Conservation (phyloP, 768 basidiomycete genomes). For the Hypsizygus marmoreus region DNA sequence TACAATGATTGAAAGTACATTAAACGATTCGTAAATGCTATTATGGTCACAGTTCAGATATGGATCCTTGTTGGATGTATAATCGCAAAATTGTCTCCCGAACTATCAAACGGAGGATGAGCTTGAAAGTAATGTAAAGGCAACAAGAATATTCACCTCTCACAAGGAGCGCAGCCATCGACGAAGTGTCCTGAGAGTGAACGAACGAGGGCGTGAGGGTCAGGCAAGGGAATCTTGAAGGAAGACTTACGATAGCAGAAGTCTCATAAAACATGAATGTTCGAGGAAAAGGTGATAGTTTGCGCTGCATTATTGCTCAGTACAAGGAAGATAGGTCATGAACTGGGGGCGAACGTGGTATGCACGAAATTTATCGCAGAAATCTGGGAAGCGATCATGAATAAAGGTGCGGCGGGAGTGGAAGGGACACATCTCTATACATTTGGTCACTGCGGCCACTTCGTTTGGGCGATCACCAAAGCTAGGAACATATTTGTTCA, state of each 20-base stretch:
- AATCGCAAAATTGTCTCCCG: slow-evolving; percentile 44
- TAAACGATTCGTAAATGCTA: slow-evolving; percentile 2
- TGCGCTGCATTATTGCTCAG: slow-evolving; percentile 39
- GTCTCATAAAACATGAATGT: slow-evolving; percentile 72
- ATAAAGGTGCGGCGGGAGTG: neutral
- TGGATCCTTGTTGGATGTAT: slow-evolving; percentile 33
- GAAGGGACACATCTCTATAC: slow-evolving; percentile 39
- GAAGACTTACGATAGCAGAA: slow-evolving; percentile 66
- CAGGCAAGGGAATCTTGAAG: neutral
- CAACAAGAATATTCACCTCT: slow-evolving; percentile 26
- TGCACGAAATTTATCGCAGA: slow-evolving; percentile 65
- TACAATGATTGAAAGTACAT: neutral
- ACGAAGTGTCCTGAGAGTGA: slow-evolving; percentile 37
- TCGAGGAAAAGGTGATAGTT: slow-evolving; percentile 55
- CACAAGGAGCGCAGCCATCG: slow-evolving; percentile 39
- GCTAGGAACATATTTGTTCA: slow-evolving; percentile 62
- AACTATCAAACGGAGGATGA: slow-evolving; percentile 17
- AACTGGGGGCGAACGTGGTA: slow-evolving; percentile 51
- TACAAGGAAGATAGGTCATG: neutral
- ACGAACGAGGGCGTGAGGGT: neutral
- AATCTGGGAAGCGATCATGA: slow-evolving; percentile 44
- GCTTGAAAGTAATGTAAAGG: neutral
- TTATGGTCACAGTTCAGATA: slow-evolving; percentile 16
- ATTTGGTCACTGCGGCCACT: slow-evolving; percentile 58
- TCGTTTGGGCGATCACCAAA: slow-evolving; percentile 64